Evolutionary conservation across 2,329 filamentous ascomycete species (phyloP).

Genomic region (Polytolypa hystricis): DNA sequence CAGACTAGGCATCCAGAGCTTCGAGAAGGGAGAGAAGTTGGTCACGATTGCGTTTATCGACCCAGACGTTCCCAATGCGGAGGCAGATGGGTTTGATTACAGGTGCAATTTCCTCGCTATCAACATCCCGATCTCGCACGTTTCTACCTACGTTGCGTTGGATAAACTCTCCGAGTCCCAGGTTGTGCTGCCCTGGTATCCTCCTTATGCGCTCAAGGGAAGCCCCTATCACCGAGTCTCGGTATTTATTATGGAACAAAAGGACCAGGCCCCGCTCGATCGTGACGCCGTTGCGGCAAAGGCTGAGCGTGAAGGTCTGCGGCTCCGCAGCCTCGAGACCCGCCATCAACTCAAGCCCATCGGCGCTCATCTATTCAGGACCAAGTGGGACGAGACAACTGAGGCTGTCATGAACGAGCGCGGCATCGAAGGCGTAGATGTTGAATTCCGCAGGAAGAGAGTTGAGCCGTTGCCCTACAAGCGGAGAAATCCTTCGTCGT

Average conservation of each 20-base stretch:
- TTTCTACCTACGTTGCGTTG: constrained; percentile 53
- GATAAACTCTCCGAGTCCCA: constrained; percentile 51
- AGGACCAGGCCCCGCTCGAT: constrained; percentile 49
- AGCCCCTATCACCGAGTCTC: constrained; percentile 81
- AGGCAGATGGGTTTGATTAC: constrained; percentile 63
- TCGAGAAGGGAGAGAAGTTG: constrained; percentile 68
- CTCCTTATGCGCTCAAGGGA: constrained; percentile 80
- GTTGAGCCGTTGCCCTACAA: constrained; percentile 58
- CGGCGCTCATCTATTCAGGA: constrained; percentile 79
- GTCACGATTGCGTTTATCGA: constrained; percentile 80
- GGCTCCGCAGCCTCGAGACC: constrained; percentile 61
- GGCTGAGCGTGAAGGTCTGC: constrained; percentile 55
- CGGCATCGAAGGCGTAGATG: constrained; percentile 60
- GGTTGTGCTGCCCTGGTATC: constrained; percentile 68
- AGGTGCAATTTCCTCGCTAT: constrained; percentile 80
- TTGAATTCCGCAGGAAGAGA: constrained; percentile 76
- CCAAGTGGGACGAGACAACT: constrained; percentile 79
- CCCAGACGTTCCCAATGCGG: constrained; percentile 73
- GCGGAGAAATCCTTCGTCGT: constrained; percentile 42
- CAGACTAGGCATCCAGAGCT: constrained; percentile 71
- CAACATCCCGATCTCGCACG: constrained; percentile 56
- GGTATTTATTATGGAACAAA: constrained; percentile 74
- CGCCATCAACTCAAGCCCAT: constrained; percentile 60
- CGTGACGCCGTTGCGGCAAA: constrained; percentile 42
- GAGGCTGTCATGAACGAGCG: constrained; percentile 76